Evolutionary conservation across 164 flowering plant species (phyloP).

Genomic region (Vitis amurensis): DNA sequence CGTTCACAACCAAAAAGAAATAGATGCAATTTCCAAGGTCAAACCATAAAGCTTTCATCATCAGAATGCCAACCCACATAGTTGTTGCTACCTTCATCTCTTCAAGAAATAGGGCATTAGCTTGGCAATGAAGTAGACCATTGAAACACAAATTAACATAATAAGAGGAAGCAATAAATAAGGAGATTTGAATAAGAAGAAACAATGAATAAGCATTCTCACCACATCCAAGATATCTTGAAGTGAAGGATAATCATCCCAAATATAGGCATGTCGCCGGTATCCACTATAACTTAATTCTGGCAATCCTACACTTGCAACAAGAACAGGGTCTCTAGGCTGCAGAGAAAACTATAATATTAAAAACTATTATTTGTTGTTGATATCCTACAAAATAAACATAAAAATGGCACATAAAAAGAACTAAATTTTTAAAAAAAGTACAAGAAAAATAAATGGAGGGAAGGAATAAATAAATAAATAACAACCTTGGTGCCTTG

Average conservation of each 20-base stretch:
- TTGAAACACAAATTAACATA: neutral
- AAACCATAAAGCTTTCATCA: slow-evolving; percentile 89
- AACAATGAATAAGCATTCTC: slow-evolving; percentile 15
- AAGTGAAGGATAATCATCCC: slow-evolving; percentile 87
- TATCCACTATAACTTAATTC: slow-evolving; percentile 81
- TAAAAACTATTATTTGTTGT: neutral
- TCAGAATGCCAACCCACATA: slow-evolving; percentile 96
- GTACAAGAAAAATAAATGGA: too few species aligned
- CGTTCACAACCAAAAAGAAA: slow-evolving; percentile 90
- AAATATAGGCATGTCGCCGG: slow-evolving; percentile 68
- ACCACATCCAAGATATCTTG: slow-evolving; percentile 59
- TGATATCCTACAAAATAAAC: neutral
- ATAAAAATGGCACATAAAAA: too few species aligned
- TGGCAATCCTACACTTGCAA: slow-evolving; percentile 68
- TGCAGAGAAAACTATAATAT: slow-evolving; percentile 26
- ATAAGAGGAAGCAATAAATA: neutral
- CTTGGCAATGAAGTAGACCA: neutral
- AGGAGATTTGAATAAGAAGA: neutral
- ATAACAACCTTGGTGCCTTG: neutral
- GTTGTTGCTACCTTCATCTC: slow-evolving; percentile 75
- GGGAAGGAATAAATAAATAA: too few species aligned
- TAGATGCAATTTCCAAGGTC: slow-evolving; percentile 84
- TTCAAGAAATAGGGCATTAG: slow-evolving; percentile 15
- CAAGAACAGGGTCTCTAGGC: slow-evolving; percentile 85
- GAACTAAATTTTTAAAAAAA: neutral